These are phyloP conservation scores for Alectoria sarmentosa DNA, from an alignment of 495 filamentous ascomycete species.

Conservation along the genomic window DNA sequence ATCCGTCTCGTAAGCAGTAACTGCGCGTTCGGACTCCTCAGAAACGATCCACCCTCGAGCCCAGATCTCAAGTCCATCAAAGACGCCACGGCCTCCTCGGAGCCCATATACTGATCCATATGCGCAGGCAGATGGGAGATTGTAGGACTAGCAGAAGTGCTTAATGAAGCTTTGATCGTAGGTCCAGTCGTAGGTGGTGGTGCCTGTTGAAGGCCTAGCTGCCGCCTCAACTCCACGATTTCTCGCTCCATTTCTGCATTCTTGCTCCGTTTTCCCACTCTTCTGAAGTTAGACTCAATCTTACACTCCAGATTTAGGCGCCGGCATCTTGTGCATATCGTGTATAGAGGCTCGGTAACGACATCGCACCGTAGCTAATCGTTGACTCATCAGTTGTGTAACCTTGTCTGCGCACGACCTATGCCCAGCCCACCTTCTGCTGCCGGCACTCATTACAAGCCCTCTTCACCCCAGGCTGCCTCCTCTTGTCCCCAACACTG, in stretches of 20 bases:
- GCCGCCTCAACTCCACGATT: conserved; percentile 55
- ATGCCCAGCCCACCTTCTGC: conserved; percentile 62
- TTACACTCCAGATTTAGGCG: conserved; percentile 83
- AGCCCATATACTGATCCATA: conserved; percentile 61
- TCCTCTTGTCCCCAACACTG: conserved; percentile 51
- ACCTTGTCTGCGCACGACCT: conserved; percentile 10
- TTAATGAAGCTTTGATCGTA: conserved; percentile 25
- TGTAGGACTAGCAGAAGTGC: conserved; percentile 23
- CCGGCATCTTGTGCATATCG: conserved; percentile 73
- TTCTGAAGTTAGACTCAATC: conserved; percentile 91
- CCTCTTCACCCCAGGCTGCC: conserved; percentile 70
- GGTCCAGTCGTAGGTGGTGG: conserved; percentile 48
- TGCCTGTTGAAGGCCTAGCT: conserved; percentile 55
- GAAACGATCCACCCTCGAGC: conserved; percentile 40
- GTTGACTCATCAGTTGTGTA: conserved; percentile 14
- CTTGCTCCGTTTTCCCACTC: conserved; percentile 81
- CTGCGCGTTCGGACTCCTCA: conserved; percentile 40
- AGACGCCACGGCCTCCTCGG: conserved; percentile 78
- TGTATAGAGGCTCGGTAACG: conserved; percentile 67
- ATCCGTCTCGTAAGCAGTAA: conserved; percentile 41
- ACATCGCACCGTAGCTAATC: conserved; percentile 81
- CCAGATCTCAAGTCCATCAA: conserved; percentile 65
- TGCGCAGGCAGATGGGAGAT: conserved; percentile 27
- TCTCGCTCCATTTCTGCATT: conserved; percentile 85
- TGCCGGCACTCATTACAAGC: conserved; percentile 95